These are phyloP conservation scores for Fusarium sp. DNA, from an alignment of 2,329 filamentous ascomycete genomes.

Conservation along the genomic window DNA sequence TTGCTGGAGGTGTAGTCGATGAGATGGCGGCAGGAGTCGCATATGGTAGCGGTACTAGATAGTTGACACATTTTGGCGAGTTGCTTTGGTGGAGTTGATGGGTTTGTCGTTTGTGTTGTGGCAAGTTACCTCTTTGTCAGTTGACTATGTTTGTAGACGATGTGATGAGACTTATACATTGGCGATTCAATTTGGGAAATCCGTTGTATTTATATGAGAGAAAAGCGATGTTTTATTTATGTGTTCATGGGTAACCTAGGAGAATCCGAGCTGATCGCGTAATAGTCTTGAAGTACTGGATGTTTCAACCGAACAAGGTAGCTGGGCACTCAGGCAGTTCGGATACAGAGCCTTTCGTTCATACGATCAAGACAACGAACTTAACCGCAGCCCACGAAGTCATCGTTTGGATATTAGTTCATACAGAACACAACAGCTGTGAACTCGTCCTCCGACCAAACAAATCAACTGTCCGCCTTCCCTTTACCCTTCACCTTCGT, in stretches of 20 bases:
- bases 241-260: background rate
- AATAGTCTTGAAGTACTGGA: too few species aligned
- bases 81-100: too few species aligned
- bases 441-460: background rate
- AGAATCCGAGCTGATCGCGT: background rate
- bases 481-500: fast-evolving
- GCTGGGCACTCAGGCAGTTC: background rate
- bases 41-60: slow-evolving; percentile 1
- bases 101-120: too few species aligned
- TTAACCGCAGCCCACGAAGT: too few species aligned
- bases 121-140: background rate
- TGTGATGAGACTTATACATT: background rate
- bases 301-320: background rate
- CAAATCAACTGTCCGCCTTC: background rate
- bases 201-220: background rate
- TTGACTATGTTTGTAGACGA: background rate
- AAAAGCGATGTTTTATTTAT: too few species aligned
- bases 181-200: fast-evolving
- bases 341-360: background rate
- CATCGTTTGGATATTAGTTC: fast-evolving
- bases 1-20: background rate
- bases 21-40: background rate
- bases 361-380: background rate
- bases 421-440: background rate
- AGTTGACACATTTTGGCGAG: slow-evolving; percentile 13